Percentiles rank a stretch among this genome's conserved stretches.
phyloP scores from a whole-genome alignment of 2,329 filamentous ascomycete species.

The Colletotrichum agaves region DNA sequence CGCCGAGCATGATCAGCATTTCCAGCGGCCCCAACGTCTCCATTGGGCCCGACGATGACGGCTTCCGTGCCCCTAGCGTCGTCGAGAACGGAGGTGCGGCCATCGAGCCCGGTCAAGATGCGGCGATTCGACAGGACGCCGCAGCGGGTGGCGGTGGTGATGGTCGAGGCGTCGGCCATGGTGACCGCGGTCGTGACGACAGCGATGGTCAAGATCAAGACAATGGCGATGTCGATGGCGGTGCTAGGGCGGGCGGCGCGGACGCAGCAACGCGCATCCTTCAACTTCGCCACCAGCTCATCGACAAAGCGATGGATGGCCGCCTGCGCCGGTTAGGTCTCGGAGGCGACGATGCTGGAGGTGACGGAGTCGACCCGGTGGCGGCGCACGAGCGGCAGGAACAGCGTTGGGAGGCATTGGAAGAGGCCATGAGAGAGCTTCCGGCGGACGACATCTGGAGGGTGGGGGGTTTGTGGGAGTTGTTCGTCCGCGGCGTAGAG shows the following conservation, averaged over 20 bases:
- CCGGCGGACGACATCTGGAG: not conserved
- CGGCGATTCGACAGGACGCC: not conserved
- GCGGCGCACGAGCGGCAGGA: not conserved
- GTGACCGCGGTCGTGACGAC: not conserved
- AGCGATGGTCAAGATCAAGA: not conserved
- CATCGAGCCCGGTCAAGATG: not conserved
- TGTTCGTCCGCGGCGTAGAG: not conserved
- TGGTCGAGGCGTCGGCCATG: not conserved
- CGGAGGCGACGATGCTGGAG: not conserved
- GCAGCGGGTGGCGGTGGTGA: not conserved
- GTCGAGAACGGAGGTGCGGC: not conserved
- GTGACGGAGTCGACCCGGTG: not conserved
- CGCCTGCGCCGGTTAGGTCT: not conserved
- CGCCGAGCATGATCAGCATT: not conserved
- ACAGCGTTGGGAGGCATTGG: slow-evolving; percentile 1
- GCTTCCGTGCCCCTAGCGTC: not conserved
- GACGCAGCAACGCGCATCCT: not conserved
- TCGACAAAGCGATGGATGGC: not conserved
- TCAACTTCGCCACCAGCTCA: not conserved
- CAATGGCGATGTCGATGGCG: not conserved
- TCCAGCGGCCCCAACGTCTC: not conserved
- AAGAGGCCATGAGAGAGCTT: not conserved
- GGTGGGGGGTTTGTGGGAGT: not conserved
- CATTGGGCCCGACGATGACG: not conserved
- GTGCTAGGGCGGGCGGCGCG: not conserved